Conservation (phyloP, 768 basidiomycete genomes). For the Pleurotus sapidus region DNA sequence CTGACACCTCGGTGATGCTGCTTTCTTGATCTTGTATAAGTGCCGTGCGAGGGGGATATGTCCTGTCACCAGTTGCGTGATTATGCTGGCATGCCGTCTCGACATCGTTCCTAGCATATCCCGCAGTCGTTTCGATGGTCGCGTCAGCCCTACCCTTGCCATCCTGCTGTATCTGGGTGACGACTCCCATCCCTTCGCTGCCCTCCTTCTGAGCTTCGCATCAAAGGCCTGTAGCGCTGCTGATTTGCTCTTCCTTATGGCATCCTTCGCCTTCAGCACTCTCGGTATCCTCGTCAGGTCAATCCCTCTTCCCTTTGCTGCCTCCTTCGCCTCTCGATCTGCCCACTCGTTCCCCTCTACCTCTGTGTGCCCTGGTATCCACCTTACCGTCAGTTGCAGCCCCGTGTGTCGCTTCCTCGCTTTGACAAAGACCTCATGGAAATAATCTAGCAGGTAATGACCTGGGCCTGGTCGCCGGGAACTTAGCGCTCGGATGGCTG, state of each 20-base stretch:
- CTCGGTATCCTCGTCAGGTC: background rate
- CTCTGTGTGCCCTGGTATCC: conserved; percentile 22
- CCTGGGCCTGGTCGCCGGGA: background rate
- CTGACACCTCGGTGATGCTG: conserved; percentile 16
- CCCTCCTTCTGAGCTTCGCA: conserved; percentile 2
- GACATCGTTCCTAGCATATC: background rate
- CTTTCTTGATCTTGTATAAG: conserved; percentile 18
- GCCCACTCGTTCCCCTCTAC: conserved; percentile 23
- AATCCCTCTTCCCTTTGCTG: background rate
- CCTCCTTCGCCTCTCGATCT: conserved; percentile 18
- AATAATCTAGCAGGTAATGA: conserved; percentile 8
- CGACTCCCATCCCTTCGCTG: conserved; percentile 6
- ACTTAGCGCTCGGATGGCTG: conserved; percentile 4
- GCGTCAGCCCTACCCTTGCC: conserved; percentile 8
- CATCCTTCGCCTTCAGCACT: conserved; percentile 10
- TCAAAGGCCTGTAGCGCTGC: conserved; percentile 10
- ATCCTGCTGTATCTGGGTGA: conserved; percentile 5
- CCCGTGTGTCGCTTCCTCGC: background rate
- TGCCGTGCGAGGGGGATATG: conserved; percentile 27
- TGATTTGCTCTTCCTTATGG: conserved; percentile 14
- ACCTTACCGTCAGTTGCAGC: background rate
- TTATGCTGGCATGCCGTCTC: conserved; percentile 11
- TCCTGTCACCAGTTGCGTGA: conserved; percentile 28
- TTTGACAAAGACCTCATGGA: background rate
- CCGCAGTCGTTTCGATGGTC: conserved; percentile 11